Evolutionary conservation across 163 green algal species (phyloP), one percentile per base, ranked within the genome.

Genomic region (Coccomyxa subellipsoidea): DNA sequence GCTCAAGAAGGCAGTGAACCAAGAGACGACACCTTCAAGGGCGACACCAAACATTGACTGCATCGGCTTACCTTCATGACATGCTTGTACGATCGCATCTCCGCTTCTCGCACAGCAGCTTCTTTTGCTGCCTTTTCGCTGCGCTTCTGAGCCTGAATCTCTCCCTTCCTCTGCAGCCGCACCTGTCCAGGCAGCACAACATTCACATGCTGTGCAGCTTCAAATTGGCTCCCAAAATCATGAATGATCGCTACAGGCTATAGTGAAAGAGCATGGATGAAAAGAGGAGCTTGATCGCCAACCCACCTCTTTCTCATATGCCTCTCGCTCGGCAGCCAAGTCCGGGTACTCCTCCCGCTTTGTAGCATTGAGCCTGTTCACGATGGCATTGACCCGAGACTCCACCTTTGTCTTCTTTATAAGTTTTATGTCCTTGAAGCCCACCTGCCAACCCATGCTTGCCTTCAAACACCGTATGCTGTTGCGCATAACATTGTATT

Each of bases 301-400:
- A 15, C n/a, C 35, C 7, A 80, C 39, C 73, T 82, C 70, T 38
- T 77, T 69, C 4, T 95, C 89, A 39, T 83, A 92, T 4, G 84
- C 88, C 35, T 90, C 84, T 31, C 82, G 76, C 82, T 95, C 90
- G 6, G 77, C 83, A 18, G 82, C 85, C 38, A 94, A 76, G 75
- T 93, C 89, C 6, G 88, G 88, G n/a, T 91, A 87, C 89, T 98
- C 95, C 18, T 73, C 66, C 80, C 89, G 69, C 83, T 95, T 95
- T 15, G 94, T 98, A 75, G 95, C 96, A 80, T 99, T 98, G 29
- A 99, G 87, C 0, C 95, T 84, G 89, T 99, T 99, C 38, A 99
- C 89, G 72, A 99, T 94, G 4, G 98, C 95, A 84, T 98, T 97
- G 25, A 91, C 83, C 9, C 88, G 83, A 80, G 91, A 92, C 31